A percentile compares a stretch with the other conserved stretches of the same genome.
phyloP scores from a whole-genome alignment of 352 stramenopile genomes.

The Blastocystis sp. region DNA sequence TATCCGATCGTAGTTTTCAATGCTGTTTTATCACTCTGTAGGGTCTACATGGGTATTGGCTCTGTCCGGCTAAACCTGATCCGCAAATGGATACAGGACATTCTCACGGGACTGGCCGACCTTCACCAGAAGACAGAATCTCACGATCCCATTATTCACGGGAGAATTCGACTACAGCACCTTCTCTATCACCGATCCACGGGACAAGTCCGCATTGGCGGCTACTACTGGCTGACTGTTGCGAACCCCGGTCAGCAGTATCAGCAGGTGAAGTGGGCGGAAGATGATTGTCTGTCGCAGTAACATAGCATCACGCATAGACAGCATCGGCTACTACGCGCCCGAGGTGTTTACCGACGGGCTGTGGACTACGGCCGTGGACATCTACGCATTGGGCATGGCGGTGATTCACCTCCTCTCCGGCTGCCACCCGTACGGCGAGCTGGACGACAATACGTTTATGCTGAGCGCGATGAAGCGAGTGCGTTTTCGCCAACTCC shows the following conservation, averaged over 20 bases:
- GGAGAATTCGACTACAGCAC: conserved; percentile 17
- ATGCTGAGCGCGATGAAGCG: not conserved
- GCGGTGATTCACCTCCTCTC: conserved; percentile 40
- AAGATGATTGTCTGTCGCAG: conserved; percentile 23
- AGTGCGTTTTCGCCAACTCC: not conserved
- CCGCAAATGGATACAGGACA: conserved; percentile 37
- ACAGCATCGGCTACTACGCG: conserved; percentile 30
- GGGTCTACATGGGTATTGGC: conserved; percentile 43
- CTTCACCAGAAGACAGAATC: conserved; percentile 31
- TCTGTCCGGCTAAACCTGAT: conserved; percentile 39
- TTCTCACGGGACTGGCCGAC: conserved; percentile 31
- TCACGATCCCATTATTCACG: conserved; percentile 57
- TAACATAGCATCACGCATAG: not conserved
- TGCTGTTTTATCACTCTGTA: not conserved
- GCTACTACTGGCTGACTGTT: conserved; percentile 61
- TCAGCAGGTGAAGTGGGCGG: conserved; percentile 39
- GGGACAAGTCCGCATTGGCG: conserved; percentile 44
- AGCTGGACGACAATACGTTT: conserved; percentile 18
- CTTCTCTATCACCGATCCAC: conserved; percentile 53
- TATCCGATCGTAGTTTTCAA: conserved; percentile 11
- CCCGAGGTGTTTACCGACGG: conserved; percentile 17
- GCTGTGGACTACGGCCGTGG: conserved; percentile 42
- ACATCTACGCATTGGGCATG: conserved; percentile 61
- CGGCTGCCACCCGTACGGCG: conserved; percentile 59
- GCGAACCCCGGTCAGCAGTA: not conserved